Evolutionary conservation across 257 asterid genomes (phyloP), one percentile per base, ranked within the genome.

Genomic region (Solanum pimpinellifolium): DNA sequence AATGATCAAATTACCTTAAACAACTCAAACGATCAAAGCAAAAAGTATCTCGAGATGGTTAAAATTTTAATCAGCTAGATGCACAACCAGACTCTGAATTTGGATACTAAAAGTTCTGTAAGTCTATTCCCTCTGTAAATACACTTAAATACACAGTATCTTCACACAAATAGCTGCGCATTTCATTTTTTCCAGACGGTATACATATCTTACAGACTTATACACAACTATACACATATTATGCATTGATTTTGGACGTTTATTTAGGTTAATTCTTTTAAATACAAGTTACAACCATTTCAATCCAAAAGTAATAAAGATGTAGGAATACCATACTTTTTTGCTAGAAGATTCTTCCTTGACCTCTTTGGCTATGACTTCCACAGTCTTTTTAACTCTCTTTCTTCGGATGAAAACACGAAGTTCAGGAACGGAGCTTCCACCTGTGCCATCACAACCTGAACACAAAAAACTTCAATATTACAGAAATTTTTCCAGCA

Each of bases 331-430:
- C 39, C 76, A 83, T 82, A 92, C 98, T 90, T 92, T 93, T 31
- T 88, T 87, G 86, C 87, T 90, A 87, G 88, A 52, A 86, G 87
- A 73, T 73, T 90, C 91, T 65, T 89, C 92, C 66, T 87, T 91
- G 27, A 87, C 89, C 86, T 89, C 93, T 80, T 90, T 85, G n/a
- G 84, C 88, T 25, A 72, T 37, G 86, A 92, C 73, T 91, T 90
- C 89, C 65, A 90, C 80, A 44, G 84, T 42, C 89, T 91, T 94
- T 77, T 86, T 90, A n/a, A 80, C 82, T 88, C 92, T 89, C 92
- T 91, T 96, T 89, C 89, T 95, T 88, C 98, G 89, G 21, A 93
- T 93, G 88, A 73, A 95, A 81, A 92, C 95, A 29, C 92, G 92
- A 88, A 90, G 33, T 60, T 90, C 89, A 86, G 88, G 81, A 3